These are phyloP conservation scores for Globomyces sp. DNA, from an alignment of 371 early-diverging fungal species.

Conservation along the genomic window DNA sequence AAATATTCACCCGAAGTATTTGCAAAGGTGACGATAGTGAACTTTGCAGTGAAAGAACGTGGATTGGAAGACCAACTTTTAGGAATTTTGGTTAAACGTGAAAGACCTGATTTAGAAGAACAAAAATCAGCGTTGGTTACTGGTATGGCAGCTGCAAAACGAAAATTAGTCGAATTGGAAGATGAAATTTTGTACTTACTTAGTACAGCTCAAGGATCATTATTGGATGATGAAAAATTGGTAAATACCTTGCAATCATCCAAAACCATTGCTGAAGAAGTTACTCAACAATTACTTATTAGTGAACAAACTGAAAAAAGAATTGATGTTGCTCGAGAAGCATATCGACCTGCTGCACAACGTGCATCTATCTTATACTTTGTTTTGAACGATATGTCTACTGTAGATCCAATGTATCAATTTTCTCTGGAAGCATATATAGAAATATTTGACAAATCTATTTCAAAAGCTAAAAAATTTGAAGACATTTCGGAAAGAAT, in stretches of 20 bases:
- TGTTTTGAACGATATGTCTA: slow-evolving; percentile 51
- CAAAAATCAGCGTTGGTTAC: slow-evolving; percentile 52
- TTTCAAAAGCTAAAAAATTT: slow-evolving; percentile 49
- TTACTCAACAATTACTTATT: slow-evolving; percentile 48
- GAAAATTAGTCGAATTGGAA: slow-evolving; percentile 53
- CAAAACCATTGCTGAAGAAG: slow-evolving; percentile 54
- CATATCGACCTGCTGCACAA: slow-evolving; percentile 52
- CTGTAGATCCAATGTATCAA: slow-evolving; percentile 60
- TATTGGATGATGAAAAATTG: slow-evolving; percentile 56
- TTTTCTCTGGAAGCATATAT: slow-evolving; percentile 58
- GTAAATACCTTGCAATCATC: slow-evolving; percentile 56
- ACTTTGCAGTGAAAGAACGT: slow-evolving; percentile 58
- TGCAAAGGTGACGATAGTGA: slow-evolving; percentile 57
- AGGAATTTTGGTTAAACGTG: slow-evolving; percentile 51
- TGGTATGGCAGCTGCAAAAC: slow-evolving; percentile 51
- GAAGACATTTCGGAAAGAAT: slow-evolving; percentile 52
- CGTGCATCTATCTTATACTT: slow-evolving; percentile 58
- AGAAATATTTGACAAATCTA: slow-evolving; percentile 53
- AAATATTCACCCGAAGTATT: slow-evolving; percentile 56
- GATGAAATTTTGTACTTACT: slow-evolving; percentile 56
- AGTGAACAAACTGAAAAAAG: slow-evolving; percentile 57
- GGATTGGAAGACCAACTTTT: slow-evolving; percentile 59
- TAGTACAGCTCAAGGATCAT: slow-evolving; percentile 56
- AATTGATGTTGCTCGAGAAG: slow-evolving; percentile 56
- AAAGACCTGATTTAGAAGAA: slow-evolving; percentile 58